Percentiles rank a stretch among this genome's conserved stretches.
Conservation (phyloP, 306 rosid species). For the Dryas drummondii region DNA sequence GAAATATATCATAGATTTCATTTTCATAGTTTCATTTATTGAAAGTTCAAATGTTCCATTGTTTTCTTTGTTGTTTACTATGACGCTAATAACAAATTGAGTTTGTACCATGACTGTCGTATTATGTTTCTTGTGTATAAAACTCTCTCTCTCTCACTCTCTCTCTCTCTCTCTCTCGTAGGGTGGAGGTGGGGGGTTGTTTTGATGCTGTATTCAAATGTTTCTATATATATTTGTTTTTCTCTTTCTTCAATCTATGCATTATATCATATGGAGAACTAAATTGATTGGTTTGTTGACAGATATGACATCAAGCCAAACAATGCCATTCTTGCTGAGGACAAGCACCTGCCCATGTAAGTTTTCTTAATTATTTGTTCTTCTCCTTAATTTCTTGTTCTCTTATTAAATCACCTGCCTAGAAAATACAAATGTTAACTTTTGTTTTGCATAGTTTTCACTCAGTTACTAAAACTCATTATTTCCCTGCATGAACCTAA, state of each 20-base stretch:
- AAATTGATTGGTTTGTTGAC: slow-evolving; percentile 20
- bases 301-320: slow-evolving; percentile 73
- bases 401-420: not conserved
- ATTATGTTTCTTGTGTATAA: no score
- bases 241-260: not conserved
- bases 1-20: no score
- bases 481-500: not conserved
- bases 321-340: slow-evolving; percentile 90
- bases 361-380: slow-evolving; percentile 8
- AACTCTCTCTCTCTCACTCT: no score
- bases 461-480: not conserved
- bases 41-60: no score
- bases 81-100: no score
- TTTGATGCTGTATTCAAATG: not conserved
- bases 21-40: no score
- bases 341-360: slow-evolving; percentile 86
- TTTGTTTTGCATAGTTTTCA: not conserved
- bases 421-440: not conserved
- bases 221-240: not conserved
- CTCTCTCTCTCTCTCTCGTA: no score
- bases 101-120: no score
- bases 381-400: not conserved
- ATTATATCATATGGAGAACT: not conserved
- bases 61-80: no score
- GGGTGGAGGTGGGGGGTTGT: not conserved